These are phyloP conservation scores for Fomitopsis pinicola DNA, from an alignment of 1,284 basidiomycete species.

Conservation along the genomic window DNA sequence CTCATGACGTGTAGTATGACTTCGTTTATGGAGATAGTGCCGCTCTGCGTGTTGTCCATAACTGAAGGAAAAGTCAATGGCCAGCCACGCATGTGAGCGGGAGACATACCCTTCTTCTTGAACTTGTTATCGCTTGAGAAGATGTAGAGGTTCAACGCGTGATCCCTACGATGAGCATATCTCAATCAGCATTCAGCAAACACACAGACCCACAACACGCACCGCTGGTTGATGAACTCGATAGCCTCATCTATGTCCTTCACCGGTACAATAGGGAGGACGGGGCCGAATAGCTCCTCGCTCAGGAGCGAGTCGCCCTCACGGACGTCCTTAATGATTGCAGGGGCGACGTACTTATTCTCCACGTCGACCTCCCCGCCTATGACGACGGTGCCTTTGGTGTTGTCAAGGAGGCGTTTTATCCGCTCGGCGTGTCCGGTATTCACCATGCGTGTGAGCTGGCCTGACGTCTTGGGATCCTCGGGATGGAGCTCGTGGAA, in stretches of 20 bases:
- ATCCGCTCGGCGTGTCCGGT: slow-evolving; percentile 55
- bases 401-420: slow-evolving; percentile 54
- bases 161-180: slow-evolving; percentile 40
- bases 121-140: slow-evolving; percentile 56
- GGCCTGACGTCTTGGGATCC: slow-evolving; percentile 1
- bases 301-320: slow-evolving; percentile 68
- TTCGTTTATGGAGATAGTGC: slow-evolving; percentile 61
- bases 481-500: slow-evolving; percentile 8
- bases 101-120: slow-evolving; percentile 49
- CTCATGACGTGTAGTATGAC: slow-evolving; percentile 47
- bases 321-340: slow-evolving; percentile 56
- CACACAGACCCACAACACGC: slow-evolving; percentile 14
- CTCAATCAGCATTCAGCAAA: not conserved
- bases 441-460: slow-evolving; percentile 29
- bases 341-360: slow-evolving; percentile 58
- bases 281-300: slow-evolving; percentile 44
- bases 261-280: slow-evolving; percentile 75
- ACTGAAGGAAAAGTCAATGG: slow-evolving; percentile 33
- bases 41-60: slow-evolving; percentile 59
- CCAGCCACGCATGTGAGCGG: not conserved
- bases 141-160: slow-evolving; percentile 72
- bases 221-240: slow-evolving; percentile 58
- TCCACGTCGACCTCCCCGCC: slow-evolving; percentile 64
- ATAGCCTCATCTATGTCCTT: slow-evolving; percentile 68
- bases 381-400: slow-evolving; percentile 64